Evolutionary conservation across 2,329 filamentous ascomycete genomes (phyloP), one percentile per base, ranked within the genome.

Genomic region (Capronia epimyces): DNA sequence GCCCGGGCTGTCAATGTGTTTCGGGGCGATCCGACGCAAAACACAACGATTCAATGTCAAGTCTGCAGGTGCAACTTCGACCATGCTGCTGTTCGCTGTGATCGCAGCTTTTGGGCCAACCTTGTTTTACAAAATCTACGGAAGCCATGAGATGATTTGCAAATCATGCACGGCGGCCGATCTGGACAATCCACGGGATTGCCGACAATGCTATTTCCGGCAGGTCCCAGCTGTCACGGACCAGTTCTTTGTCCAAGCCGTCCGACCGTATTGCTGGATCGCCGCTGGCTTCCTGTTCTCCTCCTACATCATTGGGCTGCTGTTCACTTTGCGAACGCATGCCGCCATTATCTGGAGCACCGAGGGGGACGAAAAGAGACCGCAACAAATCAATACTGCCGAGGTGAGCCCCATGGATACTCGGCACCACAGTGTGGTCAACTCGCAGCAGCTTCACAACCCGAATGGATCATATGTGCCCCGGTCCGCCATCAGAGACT

Each of bases 51-150:
- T 98, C 78, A 98, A 98, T 66, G 90, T 93, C 57, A 89, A 85
- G 64, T 97, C 91, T 27, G 93, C 93, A 24, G 89, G 93, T 65
- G 93, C 97, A 27, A 97, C 91, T 0, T 96, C 90, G 1, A 98
- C 93, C 0, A 98, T 98, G 93, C 73, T 98, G 50, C 77, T 98
- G 8, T 98, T 98, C 66, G 91, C 93, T 20, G 87, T 95, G 32
- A 93, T 98, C 61, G 91, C 87, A 55, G 89, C 91, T 7, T 98
- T 98, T 69, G 86, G 91, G 0, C 93, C 93, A 2, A 98, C 93
- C 0, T 73, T 98, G 12, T 98, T 98, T 71, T 98, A 97, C 70
- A 91, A 98, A 65, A 95, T 98, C 57, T 97, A 97, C 68, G 94
- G 93, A 61, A 95, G 89, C 43, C 93, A 98, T 65, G 89, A 98